A percentile compares a stretch with the other conserved stretches of the same genome.
These are phyloP conservation scores for Gypsophila paniculata DNA, from an alignment of 179 eudicot species.

Conservation along the genomic window DNA sequence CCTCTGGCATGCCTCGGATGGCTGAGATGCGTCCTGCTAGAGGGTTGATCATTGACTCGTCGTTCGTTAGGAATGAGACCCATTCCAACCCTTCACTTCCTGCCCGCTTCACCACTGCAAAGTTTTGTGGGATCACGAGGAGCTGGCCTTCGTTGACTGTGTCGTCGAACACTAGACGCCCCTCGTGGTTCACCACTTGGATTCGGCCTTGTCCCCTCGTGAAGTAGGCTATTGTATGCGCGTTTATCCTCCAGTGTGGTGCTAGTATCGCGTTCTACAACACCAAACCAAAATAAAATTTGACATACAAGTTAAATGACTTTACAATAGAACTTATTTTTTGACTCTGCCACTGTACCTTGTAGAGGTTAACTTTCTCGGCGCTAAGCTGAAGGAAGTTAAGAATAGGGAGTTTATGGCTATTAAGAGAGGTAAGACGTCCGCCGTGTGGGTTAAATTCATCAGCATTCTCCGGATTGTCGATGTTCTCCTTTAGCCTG, in stretches of 20 bases:
- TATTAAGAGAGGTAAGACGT: conserved; percentile 34
- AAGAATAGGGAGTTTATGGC: conserved; percentile 49
- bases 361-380: conserved; percentile 41
- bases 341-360: conserved; percentile 26
- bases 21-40: conserved; percentile 51
- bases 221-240: conserved; percentile 49
- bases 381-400: conserved; percentile 40
- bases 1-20: conserved; percentile 43
- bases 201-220: conserved; percentile 45
- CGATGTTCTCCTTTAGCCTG: conserved; percentile 33
- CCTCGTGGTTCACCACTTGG: conserved; percentile 43
- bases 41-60: conserved; percentile 34
- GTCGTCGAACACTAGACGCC: conserved; percentile 43
- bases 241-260: conserved; percentile 60
- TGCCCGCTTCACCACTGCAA: conserved; percentile 47
- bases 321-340: no score
- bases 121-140: conserved; percentile 62
- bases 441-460: conserved; percentile 43
- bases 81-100: conserved; percentile 50
- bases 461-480: conserved; percentile 37
- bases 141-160: conserved; percentile 51
- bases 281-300: no score
- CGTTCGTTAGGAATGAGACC: conserved; percentile 58
- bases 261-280: conserved; percentile 53
- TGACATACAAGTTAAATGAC: no score